phyloP scores from a whole-genome alignment of 2,329 filamentous ascomycete species.

The Ophioceras dolichostomum region DNA sequence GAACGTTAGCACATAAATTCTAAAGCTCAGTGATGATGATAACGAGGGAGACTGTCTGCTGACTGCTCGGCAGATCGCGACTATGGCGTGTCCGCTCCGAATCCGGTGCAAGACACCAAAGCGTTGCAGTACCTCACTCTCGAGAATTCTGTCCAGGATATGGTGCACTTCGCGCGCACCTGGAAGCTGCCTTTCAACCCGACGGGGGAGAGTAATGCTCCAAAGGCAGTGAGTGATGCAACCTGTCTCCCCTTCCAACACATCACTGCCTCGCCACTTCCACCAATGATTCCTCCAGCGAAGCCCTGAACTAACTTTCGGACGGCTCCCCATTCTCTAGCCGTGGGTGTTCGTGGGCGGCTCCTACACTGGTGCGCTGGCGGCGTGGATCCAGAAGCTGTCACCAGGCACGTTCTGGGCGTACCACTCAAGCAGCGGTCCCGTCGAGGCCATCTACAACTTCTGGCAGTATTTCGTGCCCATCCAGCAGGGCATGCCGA shows the following conservation, averaged over 20 bases:
- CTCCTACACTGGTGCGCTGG: constrained; percentile 42
- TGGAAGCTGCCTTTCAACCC: constrained; percentile 40
- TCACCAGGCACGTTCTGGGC: constrained; percentile 47
- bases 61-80: constrained; percentile 32
- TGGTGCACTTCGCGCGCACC: constrained; percentile 39
- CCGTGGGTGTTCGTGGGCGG: constrained; percentile 46
- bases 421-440: constrained; percentile 42
- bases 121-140: constrained; percentile 42
- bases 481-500: constrained; percentile 43
- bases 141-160: constrained; percentile 38
- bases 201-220: constrained; percentile 32
- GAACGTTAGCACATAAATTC: constrained; percentile 28
- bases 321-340: too few species aligned
- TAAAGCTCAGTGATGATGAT: too few species aligned
- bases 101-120: constrained; percentile 32
- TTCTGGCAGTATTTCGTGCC: constrained; percentile 48
- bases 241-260: fast-evolving
- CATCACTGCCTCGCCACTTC: not conserved
- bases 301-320: too few species aligned
- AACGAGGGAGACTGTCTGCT: too few species aligned
- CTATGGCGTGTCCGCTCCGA: constrained; percentile 44
- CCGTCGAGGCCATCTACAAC: constrained; percentile 41
- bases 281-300: not conserved
- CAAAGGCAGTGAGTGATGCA: constrained; percentile 24
- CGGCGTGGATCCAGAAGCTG: constrained; percentile 40